These are phyloP conservation scores for Candida hungchunana DNA, from an alignment of 805 yeast genomes.

Conservation along the genomic window DNA sequence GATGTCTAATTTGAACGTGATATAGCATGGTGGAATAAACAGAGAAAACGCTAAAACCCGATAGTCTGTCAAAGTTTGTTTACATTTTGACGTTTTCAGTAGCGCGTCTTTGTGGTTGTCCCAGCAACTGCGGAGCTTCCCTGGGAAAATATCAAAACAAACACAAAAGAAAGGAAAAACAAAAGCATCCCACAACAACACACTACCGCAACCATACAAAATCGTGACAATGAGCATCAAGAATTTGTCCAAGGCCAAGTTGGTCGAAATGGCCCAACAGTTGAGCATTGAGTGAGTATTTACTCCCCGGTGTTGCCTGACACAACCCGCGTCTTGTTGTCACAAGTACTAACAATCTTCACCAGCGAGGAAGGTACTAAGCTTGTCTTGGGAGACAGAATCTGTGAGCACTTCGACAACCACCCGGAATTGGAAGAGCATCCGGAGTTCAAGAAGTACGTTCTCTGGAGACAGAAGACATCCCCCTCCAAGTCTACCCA, in stretches of 20 bases:
- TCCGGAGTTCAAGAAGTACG: conserved; percentile 22
- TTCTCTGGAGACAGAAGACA: conserved; percentile 24
- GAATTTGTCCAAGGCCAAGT: conserved; percentile 33
- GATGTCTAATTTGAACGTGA: too few species aligned
- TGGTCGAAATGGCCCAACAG: conserved; percentile 32
- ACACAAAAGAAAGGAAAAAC: conserved; percentile 3
- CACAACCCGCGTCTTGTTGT: conserved; percentile 9
- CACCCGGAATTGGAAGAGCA: conserved; percentile 30
- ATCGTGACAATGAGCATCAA: conserved; percentile 29
- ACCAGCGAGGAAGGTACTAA: conserved; percentile 29
- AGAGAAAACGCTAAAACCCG: background rate
- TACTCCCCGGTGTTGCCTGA: too few species aligned
- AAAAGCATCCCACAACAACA: conserved; percentile 2
- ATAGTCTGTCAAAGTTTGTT: conserved; percentile 11
- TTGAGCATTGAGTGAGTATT: conserved; percentile 34
- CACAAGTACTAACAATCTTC: conserved; percentile 5
- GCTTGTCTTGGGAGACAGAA: conserved; percentile 28
- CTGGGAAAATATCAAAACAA: conserved; percentile 6
- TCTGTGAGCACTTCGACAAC: conserved; percentile 25
- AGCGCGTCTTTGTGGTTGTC: conserved; percentile 1
- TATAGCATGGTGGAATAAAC: too few species aligned
- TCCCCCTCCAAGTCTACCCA: conserved; percentile 26
- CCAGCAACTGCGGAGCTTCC: too few species aligned
- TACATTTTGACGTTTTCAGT: conserved; percentile 19
- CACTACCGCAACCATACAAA: background rate